Evolutionary conservation across 306 rosid genomes (phyloP), one percentile per base, ranked within the genome.

Genomic region (Prinsepia uniflora): DNA sequence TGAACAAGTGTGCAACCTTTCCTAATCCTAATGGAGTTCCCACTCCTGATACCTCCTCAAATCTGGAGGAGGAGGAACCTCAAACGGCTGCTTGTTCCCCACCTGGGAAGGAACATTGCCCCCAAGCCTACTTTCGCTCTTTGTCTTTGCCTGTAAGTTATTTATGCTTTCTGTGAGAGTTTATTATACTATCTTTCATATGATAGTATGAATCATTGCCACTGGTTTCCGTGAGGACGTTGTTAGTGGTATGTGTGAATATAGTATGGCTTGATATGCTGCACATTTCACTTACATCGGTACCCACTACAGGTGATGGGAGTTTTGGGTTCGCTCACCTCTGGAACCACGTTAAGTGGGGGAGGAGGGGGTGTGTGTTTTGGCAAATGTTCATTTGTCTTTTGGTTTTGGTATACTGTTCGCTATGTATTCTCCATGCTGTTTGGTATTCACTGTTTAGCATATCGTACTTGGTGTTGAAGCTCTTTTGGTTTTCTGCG

Each of bases 121-220:
- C 40, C 36, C 84, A 68, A 45, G 73, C 72, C 68, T 71, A 43
- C 84, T 59, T 80, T 3, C 77, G 84, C 56, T 80, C 86, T 4
- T 71, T 73, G 22, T 82, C 90, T 61, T 73, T 78, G 77, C 84
- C 84, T 3, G 93, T 90, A 79, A 85, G 91, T 75, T 49, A 20
- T 75, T 5, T 11, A 39, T 39, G 45, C 34, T 50, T 50, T 3
- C 66, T 46, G 57, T 13, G n/a, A n/a, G 24, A 34, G 64, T 6
- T n/a, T 44, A 3, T 36, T 50, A 34, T 39, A 11, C 60, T 58
- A 18, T 66, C 6, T 36, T 50, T 59, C 20, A 5, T 6, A 7
- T 42, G 15, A 41, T 8, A 22, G 46, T 58, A 67, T 47, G 41
- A 9, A 7, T 36, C 12, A 14, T 49, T 66, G 4, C 48, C 3